Evolutionary conservation across 2,329 filamentous ascomycete species (phyloP).

Genomic region (Parascedosporium putredinis): DNA sequence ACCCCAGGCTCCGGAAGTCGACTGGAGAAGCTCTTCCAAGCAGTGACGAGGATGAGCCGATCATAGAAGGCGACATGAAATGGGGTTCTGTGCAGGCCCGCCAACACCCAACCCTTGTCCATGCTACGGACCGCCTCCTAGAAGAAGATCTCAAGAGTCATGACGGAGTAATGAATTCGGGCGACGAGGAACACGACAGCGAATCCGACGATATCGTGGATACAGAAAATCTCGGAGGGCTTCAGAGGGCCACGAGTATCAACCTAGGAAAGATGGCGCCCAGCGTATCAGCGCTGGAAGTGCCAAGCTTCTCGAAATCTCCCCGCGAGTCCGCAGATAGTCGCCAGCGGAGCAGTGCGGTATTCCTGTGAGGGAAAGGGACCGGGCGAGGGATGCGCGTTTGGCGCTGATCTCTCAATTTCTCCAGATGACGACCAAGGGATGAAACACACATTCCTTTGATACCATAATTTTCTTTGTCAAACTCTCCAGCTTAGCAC

Average conservation of each 20-base stretch:
- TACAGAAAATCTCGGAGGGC: conserved; percentile 15
- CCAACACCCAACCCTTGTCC: conserved; percentile 42
- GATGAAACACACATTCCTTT: conserved; percentile 2
- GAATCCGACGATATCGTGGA: conserved; percentile 12
- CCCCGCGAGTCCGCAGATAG: conserved; percentile 43
- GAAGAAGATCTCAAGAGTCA: conserved; percentile 38
- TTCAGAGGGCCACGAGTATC: conserved; percentile 61
- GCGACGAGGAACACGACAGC: conserved; percentile 21
- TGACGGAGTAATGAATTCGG: conserved; percentile 38
- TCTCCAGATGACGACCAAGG: too few relatives aligned
- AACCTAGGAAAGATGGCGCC: conserved; percentile 55
- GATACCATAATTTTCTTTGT: conserved; percentile 5
- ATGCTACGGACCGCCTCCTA: conserved; percentile 34
- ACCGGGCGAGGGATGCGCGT: too few relatives aligned
- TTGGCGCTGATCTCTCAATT: too few relatives aligned
- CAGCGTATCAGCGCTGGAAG: conserved; percentile 70
- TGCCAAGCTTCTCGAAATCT: conserved; percentile 62
- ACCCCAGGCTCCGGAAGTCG: conserved; percentile 24
- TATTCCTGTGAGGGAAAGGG: conserved; percentile 4
- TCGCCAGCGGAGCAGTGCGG: conserved; percentile 20
- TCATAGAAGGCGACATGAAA: conserved; percentile 31
- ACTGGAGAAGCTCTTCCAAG: conserved; percentile 43
- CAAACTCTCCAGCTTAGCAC: neutral
- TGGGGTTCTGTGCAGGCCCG: conserved; percentile 41
- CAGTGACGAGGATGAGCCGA: conserved; percentile 46